phyloP scores from a whole-genome alignment of 495 filamentous ascomycete species.

The Parathielavia appendiculata region DNA sequence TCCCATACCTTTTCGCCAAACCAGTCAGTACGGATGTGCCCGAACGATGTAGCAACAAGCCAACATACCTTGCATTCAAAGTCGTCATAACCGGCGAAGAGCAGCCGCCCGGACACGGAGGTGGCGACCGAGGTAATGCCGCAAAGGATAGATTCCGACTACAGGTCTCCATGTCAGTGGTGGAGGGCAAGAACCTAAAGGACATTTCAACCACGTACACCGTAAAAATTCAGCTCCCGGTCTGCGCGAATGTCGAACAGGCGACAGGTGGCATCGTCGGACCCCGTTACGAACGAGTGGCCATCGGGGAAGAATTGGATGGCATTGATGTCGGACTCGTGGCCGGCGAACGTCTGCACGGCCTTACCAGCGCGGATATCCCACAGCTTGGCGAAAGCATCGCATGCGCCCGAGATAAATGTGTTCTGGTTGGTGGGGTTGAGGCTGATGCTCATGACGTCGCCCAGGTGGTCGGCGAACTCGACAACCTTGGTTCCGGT shows the following conservation, averaged over 20 bases:
- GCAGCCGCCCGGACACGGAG: constrained; percentile 89
- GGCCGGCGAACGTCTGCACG: constrained; percentile 95
- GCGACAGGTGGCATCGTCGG: constrained; percentile 95
- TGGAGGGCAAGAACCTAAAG: constrained; percentile 19
- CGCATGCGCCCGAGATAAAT: constrained; percentile 97
- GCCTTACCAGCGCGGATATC: constrained; percentile 98
- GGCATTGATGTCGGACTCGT: constrained; percentile 98
- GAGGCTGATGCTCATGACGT: constrained; percentile 99
- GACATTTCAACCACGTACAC: constrained; percentile 52
- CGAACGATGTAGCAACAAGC: constrained; percentile 14
- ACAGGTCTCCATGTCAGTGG: constrained; percentile 13
- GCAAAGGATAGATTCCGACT: constrained; percentile 96
- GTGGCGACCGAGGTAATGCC: constrained; percentile 98
- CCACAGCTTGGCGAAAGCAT: constrained; percentile 98
- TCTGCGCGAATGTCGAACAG: constrained; percentile 97
- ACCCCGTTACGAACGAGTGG: constrained; percentile 97
- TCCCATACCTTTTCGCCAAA: constrained; percentile 76
- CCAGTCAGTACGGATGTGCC: constrained; percentile 2
- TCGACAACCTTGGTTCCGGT: constrained; percentile 95
- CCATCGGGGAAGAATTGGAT: constrained; percentile 99
- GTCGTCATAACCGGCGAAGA: constrained; percentile 97
- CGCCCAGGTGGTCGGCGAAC: constrained; percentile 96
- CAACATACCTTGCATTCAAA: constrained; percentile 95
- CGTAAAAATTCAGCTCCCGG: constrained; percentile 91
- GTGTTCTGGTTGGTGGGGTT: constrained; percentile 98